Evolutionary conservation across 2,329 filamentous ascomycete species (phyloP).

Genomic region (Didymella segeticola): DNA sequence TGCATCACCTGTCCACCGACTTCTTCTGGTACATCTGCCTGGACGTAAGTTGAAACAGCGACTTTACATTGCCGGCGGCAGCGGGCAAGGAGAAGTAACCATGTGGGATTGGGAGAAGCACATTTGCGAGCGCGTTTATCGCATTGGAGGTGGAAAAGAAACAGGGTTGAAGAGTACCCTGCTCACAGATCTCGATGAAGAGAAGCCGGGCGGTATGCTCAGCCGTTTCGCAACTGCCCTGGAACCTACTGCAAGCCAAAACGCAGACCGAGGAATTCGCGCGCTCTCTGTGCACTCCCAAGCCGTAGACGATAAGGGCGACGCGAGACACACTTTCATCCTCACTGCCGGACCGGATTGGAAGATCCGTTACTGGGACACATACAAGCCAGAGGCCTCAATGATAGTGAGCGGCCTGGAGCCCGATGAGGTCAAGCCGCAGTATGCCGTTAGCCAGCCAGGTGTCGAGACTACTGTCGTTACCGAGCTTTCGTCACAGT

Average conservation of each 20-base stretch:
- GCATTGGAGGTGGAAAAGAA: conserved; percentile 57
- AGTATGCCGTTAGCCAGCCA: conserved; percentile 59
- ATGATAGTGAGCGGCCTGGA: conserved; percentile 80
- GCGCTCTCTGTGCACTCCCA: conserved; percentile 77
- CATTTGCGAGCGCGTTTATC: conserved; percentile 87
- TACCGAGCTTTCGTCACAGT: conserved; percentile 45
- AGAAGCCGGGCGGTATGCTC: conserved; percentile 83
- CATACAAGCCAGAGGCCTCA: conserved; percentile 77
- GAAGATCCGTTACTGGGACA: conserved; percentile 93
- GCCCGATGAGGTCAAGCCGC: conserved; percentile 73
- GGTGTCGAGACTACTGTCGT: conserved; percentile 51
- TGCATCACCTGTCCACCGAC: conserved; percentile 78
- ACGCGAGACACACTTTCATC: conserved; percentile 80
- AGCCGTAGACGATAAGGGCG: conserved; percentile 71
- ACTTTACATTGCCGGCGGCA: conserved; percentile 89
- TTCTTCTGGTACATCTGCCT: conserved; percentile 68
- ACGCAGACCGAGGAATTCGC: conserved; percentile 72
- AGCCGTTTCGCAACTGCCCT: conserved; percentile 80
- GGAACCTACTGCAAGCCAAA: conserved; percentile 55
- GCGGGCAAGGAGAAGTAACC: conserved; percentile 84
- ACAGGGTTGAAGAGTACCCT: conserved; percentile 62
- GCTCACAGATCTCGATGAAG: conserved; percentile 88
- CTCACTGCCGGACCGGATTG: conserved; percentile 88
- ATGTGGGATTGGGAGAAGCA: conserved; percentile 96
- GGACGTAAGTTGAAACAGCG: conserved; percentile 69